A percentile compares a stretch with the other conserved stretches of the same genome.
Conservation (phyloP, 1,139 yeast genomes). For the Wickerhamomyces sp. region DNA sequence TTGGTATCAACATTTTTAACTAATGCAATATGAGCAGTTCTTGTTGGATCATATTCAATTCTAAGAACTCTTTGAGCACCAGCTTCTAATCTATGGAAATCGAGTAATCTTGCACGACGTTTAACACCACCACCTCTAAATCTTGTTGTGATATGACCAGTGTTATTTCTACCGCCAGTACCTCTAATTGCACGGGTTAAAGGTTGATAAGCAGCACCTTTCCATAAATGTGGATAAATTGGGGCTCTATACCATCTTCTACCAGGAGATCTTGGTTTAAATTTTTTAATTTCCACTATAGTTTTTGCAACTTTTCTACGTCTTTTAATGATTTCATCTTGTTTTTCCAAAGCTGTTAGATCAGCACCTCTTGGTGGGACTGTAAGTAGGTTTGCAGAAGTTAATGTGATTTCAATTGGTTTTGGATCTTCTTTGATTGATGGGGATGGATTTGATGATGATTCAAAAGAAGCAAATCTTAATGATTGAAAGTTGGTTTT, state of each 20-base stretch:
- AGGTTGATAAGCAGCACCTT: slow-evolving; percentile 74
- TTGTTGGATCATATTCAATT: slow-evolving; percentile 93
- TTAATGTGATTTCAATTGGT: slow-evolving; percentile 6
- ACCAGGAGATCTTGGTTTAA: slow-evolving; percentile 84
- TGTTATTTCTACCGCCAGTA: slow-evolving; percentile 84
- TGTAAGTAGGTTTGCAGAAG: slow-evolving; percentile 26
- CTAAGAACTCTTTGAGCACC: slow-evolving; percentile 82
- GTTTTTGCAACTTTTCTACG: slow-evolving; percentile 72
- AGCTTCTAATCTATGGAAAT: slow-evolving; percentile 57
- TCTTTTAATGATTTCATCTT: slow-evolving; percentile 66
- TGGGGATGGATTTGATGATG: neutral
- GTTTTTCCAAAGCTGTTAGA: slow-evolving; percentile 70
- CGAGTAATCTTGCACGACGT: slow-evolving; percentile 79
- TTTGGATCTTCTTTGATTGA: neutral
- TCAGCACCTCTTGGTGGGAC: slow-evolving; percentile 37
- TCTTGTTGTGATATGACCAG: slow-evolving; percentile 85
- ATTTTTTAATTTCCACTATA: slow-evolving; percentile 64
- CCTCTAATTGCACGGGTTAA: slow-evolving; percentile 72
- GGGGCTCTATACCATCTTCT: slow-evolving; percentile 88
- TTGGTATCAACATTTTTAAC: slow-evolving; percentile 61
- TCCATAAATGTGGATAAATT: slow-evolving; percentile 78
- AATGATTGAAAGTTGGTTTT: neutral
- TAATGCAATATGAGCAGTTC: slow-evolving; percentile 92
- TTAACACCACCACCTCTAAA: slow-evolving; percentile 98
- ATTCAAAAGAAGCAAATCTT: neutral